Evolutionary conservation across 2,329 filamentous ascomycete species (phyloP).

Genomic region (Alternaria infectoria): DNA sequence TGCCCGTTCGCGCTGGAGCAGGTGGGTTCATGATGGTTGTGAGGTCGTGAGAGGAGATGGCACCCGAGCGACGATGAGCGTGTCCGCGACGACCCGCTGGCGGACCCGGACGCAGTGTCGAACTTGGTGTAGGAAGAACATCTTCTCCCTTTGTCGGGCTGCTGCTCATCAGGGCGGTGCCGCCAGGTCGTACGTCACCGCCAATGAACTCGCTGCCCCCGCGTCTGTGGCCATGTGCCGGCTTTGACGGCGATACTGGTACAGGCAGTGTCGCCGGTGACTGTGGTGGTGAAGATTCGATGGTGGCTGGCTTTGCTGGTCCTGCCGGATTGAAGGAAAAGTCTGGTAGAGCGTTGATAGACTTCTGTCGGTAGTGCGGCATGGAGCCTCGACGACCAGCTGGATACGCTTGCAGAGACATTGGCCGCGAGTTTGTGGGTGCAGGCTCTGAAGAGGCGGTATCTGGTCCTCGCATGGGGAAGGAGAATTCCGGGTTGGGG

Average conservation of each 20-base stretch:
- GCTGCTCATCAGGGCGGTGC: conserved; percentile 67
- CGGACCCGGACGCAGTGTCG: conserved; percentile 56
- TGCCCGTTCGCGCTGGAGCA: conserved; percentile 62
- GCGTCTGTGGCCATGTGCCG: conserved; percentile 69
- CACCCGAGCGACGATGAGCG: conserved; percentile 78
- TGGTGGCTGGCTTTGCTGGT: conserved; percentile 36
- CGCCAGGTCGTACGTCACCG: conserved; percentile 63
- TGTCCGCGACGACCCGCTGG: conserved; percentile 70
- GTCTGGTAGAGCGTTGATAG: conserved; percentile 53
- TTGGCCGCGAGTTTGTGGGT: conserved; percentile 44
- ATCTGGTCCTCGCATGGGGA: conserved; percentile 50
- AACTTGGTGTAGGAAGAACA: conserved; percentile 62
- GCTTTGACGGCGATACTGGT: conserved; percentile 58
- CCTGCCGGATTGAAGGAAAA: conserved; percentile 59
- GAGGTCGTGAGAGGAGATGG: conserved; percentile 84
- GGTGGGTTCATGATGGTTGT: conserved; percentile 70
- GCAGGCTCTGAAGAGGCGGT: conserved; percentile 36
- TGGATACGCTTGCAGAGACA: conserved; percentile 47
- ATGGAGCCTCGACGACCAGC: conserved; percentile 42
- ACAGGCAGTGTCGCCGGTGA: conserved; percentile 47
- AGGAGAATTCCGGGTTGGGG: conserved; percentile 57
- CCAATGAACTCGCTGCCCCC: conserved; percentile 88
- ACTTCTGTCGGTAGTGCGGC: conserved; percentile 48
- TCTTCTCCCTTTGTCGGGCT: conserved; percentile 72
- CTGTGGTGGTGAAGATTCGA: conserved; percentile 44